Conservation (phyloP, 108 stramenopile species). For the Pseudonitzschia multistriata region DNA sequence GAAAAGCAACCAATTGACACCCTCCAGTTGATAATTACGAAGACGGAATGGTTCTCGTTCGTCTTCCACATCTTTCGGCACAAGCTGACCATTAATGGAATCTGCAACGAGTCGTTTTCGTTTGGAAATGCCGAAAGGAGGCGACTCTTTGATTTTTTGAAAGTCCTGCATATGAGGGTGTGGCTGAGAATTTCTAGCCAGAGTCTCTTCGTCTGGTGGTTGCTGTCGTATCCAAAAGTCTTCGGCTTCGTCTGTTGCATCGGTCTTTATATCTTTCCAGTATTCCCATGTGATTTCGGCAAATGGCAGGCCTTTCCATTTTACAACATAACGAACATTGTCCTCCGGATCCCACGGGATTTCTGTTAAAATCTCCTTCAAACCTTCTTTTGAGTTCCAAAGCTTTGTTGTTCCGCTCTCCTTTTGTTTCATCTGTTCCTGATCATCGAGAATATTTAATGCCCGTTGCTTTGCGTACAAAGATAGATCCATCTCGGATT, state of each 20-base stretch:
- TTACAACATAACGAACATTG: conserved; percentile 84
- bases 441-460: conserved; percentile 52
- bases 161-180: conserved; percentile 81
- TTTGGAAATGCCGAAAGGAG: conserved; percentile 65
- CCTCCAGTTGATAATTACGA: conserved; percentile 93
- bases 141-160: conserved; percentile 74
- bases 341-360: conserved; percentile 82
- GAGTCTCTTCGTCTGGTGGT: conserved; percentile 52
- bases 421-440: conserved; percentile 31
- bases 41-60: conserved; percentile 68
- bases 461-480: conserved; percentile 79
- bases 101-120: conserved; percentile 51
- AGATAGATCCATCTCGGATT: conserved; percentile 76
- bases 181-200: conserved; percentile 33
- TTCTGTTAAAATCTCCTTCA: conserved; percentile 34
- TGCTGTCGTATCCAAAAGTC: conserved; percentile 81
- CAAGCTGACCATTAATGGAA: conserved; percentile 26
- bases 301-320: conserved; percentile 79
- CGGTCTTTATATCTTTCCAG: conserved; percentile 82
- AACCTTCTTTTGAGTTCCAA: conserved; percentile 24
- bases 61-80: conserved; percentile 39
- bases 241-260: conserved; percentile 77
- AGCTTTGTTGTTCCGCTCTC: conserved; percentile 16
- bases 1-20: conserved; percentile 96
- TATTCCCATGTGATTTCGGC: conserved; percentile 90